phyloP scores from a whole-genome alignment of 352 stramenopile species.

The Phytophthora pinifolia region DNA sequence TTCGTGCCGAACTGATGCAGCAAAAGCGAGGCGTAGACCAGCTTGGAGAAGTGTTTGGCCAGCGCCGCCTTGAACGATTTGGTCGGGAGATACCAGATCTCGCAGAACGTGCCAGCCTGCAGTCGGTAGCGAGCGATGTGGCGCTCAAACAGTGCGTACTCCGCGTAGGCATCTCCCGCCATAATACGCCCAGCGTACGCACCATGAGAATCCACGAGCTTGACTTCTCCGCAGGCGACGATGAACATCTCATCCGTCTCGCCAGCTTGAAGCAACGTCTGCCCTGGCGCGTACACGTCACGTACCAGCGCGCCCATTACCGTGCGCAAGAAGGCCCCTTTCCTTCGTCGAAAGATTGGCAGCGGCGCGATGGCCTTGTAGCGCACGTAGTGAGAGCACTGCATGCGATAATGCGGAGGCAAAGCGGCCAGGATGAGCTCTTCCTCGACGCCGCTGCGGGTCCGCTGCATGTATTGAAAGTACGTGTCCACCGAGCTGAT shows the following conservation, averaged over 20 bases:
- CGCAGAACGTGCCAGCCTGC: conserved; percentile 46
- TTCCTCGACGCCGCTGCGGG: conserved; percentile 56
- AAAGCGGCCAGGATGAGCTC: conserved; percentile 46
- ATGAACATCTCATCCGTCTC: conserved; percentile 61
- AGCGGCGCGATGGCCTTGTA: conserved; percentile 51
- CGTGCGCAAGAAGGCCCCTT: conserved; percentile 54
- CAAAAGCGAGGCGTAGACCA: conserved; percentile 50
- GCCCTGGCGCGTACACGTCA: conserved; percentile 51
- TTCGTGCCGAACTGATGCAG: conserved; percentile 32
- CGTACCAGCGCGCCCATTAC: conserved; percentile 42
- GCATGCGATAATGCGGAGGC: conserved; percentile 47
- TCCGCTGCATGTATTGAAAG: conserved; percentile 78
- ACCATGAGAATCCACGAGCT: conserved; percentile 28
- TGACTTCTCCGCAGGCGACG: conserved; percentile 44
- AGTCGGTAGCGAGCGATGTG: conserved; percentile 32
- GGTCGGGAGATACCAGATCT: conserved; percentile 44
- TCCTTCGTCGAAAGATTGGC: conserved; percentile 44
- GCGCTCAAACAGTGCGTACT: conserved; percentile 52
- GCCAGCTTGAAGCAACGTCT: conserved; percentile 28
- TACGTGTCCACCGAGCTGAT: conserved; percentile 44
- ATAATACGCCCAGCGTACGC: conserved; percentile 27
- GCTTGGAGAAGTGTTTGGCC: conserved; percentile 55
- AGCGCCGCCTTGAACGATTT: conserved; percentile 45
- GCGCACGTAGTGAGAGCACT: conserved; percentile 54
- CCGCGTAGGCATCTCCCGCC: conserved; percentile 40